Percentiles rank a stretch among this genome's conserved stretches.
phyloP scores from a whole-genome alignment of 306 rosid species.

The Medicago lupulina region DNA sequence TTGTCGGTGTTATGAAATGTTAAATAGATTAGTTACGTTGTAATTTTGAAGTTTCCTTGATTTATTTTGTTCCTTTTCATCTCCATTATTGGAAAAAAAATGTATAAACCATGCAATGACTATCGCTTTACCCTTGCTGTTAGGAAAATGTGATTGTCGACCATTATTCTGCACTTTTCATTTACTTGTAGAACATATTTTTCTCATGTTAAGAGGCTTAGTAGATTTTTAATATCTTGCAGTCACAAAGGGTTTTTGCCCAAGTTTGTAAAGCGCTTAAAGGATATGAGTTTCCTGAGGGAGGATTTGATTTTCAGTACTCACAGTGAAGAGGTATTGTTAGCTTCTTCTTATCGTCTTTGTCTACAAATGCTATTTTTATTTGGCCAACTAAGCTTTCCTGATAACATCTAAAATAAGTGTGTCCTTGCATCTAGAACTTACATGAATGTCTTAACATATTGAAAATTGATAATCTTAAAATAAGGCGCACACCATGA shows the following conservation, averaged over 20 bases:
- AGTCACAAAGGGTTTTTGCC: slow-evolving; percentile 90
- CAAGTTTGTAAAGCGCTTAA: slow-evolving; percentile 69
- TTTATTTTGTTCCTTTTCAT: slow-evolving; percentile 13
- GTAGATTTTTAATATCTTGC: slow-evolving; percentile 46
- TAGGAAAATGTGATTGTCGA: slow-evolving; percentile 18
- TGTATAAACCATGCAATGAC: neutral
- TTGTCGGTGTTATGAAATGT: slow-evolving; percentile 9
- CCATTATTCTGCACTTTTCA: slow-evolving; percentile 16
- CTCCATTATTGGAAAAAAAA: slow-evolving; percentile 5
- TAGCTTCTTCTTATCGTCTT: slow-evolving; percentile 32
- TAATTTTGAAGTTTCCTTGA: slow-evolving; percentile 3
- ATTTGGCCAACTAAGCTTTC: slow-evolving; percentile 31
- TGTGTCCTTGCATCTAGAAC: neutral
- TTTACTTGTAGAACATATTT: slow-evolving; percentile 31
- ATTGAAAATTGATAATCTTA: slow-evolving; percentile 4
- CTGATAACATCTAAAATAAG: neutral
- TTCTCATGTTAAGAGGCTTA: slow-evolving; percentile 34
- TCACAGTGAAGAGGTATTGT: slow-evolving; percentile 88
- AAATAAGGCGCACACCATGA: slow-evolving; percentile 2
- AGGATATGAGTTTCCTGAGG: slow-evolving; percentile 81
- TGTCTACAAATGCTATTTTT: slow-evolving; percentile 21
- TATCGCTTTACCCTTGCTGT: neutral
- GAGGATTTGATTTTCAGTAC: slow-evolving; percentile 88
- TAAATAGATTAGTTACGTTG: neutral
- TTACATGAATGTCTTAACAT: neutral